Evolutionary conservation across 192 early-diverging fungal species (phyloP), one percentile per base, ranked within the genome.

Genomic region (Backusella westeae): DNA sequence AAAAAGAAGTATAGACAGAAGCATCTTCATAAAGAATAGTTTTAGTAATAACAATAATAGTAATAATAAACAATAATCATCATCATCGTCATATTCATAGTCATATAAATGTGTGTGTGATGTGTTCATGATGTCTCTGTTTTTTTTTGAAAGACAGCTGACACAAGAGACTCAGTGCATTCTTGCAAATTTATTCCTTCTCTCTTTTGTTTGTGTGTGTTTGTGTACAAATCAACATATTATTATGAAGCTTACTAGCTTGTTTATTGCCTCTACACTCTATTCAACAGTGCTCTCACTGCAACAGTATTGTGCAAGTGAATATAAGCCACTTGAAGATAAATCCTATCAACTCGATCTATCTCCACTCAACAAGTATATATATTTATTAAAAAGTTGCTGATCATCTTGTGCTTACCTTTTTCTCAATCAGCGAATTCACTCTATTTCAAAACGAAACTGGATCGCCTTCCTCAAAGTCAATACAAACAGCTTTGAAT

Each of bases 311-410:
- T 81, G 80, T 49, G n/a, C 67, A n/a, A 66, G 66, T 68, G 75
- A 66, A 3, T 81, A 44, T 35, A 70, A 76, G 39, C 70, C 80
- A 17, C 35, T 71, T 14, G 34, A 42, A 12, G 75, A 46, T n/a
- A 70, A 21, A 10, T 32, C 56, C 15, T 67, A 67, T 23, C 53
- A 81, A 53, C 44, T 81, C 8, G 80, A 81, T 71, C 39, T 81
- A n/a, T 70, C 75, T 1, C 36, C 41, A 59, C 68, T 81, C 8
- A 81, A 76, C 53, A 77, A 73, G 80, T 81, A 77, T 53, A 26
- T 26, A 42, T 12, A 29, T 34, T 32, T 32, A 3, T 32, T 32
- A 32, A 59, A 38, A 23, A 29, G 1, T 29, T 29, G n/a, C 8
- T 12, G 36, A 76, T 21, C 9, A 21, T 21, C n/a, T 1, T 32